phyloP scores from a whole-genome alignment of 2,329 filamentous ascomycete genomes.

The Dothideomycetes sp. region DNA sequence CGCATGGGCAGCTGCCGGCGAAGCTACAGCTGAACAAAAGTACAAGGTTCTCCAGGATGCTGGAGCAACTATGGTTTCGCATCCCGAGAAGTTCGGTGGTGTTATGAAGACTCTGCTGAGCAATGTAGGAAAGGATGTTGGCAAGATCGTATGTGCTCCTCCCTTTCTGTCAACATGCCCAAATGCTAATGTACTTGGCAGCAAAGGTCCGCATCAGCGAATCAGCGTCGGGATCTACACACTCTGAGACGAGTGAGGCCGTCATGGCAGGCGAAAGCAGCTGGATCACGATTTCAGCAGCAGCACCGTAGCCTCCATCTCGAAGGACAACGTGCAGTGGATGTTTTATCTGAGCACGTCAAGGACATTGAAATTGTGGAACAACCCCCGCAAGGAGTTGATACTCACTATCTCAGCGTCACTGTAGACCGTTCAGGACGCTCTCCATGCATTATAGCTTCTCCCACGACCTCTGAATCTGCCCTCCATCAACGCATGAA shows the following conservation, averaged over 20 bases:
- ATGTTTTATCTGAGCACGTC: slow-evolving; percentile 39
- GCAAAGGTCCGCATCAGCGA: slow-evolving; percentile 1
- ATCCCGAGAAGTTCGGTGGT: slow-evolving; percentile 63
- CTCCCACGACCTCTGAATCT: slow-evolving; percentile 37
- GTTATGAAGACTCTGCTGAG: slow-evolving; percentile 53
- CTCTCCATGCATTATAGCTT: slow-evolving; percentile 53
- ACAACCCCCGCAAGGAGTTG: slow-evolving; percentile 23
- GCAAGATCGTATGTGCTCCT: slow-evolving; percentile 19
- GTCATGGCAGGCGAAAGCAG: slow-evolving; percentile 1
- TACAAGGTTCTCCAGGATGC: slow-evolving; percentile 53
- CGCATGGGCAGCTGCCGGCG: slow-evolving; percentile 57
- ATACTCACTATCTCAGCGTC: slow-evolving; percentile 43
- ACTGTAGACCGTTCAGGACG: slow-evolving; percentile 53
- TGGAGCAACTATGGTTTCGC: slow-evolving; percentile 60
- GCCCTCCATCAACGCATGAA: slow-evolving; percentile 33
- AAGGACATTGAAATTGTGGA: slow-evolving; percentile 19
- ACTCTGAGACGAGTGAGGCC: slow-evolving; percentile 27
- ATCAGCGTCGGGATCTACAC: slow-evolving; percentile 30
- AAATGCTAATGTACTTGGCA: slow-evolving; percentile 1
- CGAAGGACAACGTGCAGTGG: slow-evolving; percentile 40
- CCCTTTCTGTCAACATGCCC: neutral
- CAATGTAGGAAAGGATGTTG: slow-evolving; percentile 28
- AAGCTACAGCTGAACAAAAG: slow-evolving; percentile 55
- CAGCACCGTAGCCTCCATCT: slow-evolving; percentile 43
- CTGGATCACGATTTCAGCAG: slow-evolving; percentile 19